phyloP scores from a whole-genome alignment of 2,329 filamentous ascomycete species.

The Aureobasidium leucospermi region DNA sequence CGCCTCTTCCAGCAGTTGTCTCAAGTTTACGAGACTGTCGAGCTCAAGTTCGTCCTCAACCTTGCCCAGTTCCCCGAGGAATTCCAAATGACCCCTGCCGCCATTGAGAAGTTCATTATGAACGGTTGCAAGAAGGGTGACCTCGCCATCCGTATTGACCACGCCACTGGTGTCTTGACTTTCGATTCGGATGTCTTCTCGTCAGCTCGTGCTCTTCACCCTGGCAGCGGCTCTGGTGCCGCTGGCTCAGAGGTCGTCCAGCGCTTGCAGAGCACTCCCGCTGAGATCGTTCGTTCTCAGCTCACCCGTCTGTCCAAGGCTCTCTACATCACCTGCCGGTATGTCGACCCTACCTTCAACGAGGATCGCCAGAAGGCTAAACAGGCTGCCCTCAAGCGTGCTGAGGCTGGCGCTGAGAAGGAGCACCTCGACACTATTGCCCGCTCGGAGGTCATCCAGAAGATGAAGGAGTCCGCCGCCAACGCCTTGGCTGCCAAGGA shows the following conservation, averaged over 20 bases:
- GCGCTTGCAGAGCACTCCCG: slow-evolving; percentile 92
- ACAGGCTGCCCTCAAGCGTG: slow-evolving; percentile 70
- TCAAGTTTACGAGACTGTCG: slow-evolving; percentile 97
- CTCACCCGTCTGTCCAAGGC: slow-evolving; percentile 85
- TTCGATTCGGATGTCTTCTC: slow-evolving; percentile 99
- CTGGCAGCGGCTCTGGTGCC: slow-evolving; percentile 76
- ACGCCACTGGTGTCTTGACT: slow-evolving; percentile 87
- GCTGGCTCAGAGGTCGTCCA: slow-evolving; percentile 88
- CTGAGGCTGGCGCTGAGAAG: slow-evolving; percentile 80
- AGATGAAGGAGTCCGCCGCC: slow-evolving; percentile 93
- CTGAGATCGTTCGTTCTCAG: slow-evolving; percentile 94
- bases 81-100: slow-evolving; percentile 82
- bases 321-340: slow-evolving; percentile 88
- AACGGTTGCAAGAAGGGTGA: slow-evolving; percentile 99
- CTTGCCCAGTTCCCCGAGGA: slow-evolving; percentile 94
- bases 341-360: slow-evolving; percentile 86
- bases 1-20: slow-evolving; percentile 98
- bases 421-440: slow-evolving; percentile 81
- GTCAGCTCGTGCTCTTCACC: slow-evolving; percentile 83
- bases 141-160: slow-evolving; percentile 89
- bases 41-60: slow-evolving; percentile 85
- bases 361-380: slow-evolving; percentile 72
- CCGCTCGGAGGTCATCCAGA: slow-evolving; percentile 85
- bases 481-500: slow-evolving; percentile 82
- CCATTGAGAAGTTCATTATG: slow-evolving; percentile 99